Base-by-base conservation (phyloP, 2,329 filamentous ascomycete species). In the Fusarium sp. region DNA sequence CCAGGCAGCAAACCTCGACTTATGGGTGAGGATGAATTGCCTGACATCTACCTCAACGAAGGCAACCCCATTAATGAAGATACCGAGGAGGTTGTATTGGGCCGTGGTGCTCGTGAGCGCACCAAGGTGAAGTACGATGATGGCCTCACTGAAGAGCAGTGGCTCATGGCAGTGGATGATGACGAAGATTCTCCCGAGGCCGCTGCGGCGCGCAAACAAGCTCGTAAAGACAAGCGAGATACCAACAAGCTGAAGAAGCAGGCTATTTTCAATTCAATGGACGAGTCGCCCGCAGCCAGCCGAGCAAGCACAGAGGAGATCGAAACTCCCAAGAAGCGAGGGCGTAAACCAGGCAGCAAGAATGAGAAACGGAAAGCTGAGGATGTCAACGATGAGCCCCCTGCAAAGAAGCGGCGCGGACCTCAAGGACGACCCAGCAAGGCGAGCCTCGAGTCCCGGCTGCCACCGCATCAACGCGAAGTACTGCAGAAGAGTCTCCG, bases 121-220 rank as follows among this genome's bases (percentile, higher is more conserved):
- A 98, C 94, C 72, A 91, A 94, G 77, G 95, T 98, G 76, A 93
- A 92, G 80, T 99, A 99, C 75, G 96, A 99, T 76, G 96, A 99
- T 77, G 96, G 97, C 55, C 89, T 99, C 31, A 98, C 96, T 0
- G 97, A 99, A 82, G 96, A 99, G 83, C 97, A 99, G 81, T 99
- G 96, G 96, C 88, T 98, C 54, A 95, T 97, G 85, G 96, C 96
- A 57, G 95, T 99, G 34, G 96, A 99, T 78, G 95, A 97, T 65
- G 95, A 98, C 53, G 96, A 99, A 2, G 96, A 99, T 78, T 91
- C 90, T 0, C 94, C 97, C 31, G 96, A 98, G 78, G 95, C 94
- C 57, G 96, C 96, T 3, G 95, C 97, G 39, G 93, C 93, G 37
- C 91, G 96, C 41, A 98, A 98, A 77, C 91, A 94, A 78, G 94